These are phyloP conservation scores for Echinochloa phyllopogon DNA, from an alignment of 176 grass and related monocot species.

Conservation along the genomic window DNA sequence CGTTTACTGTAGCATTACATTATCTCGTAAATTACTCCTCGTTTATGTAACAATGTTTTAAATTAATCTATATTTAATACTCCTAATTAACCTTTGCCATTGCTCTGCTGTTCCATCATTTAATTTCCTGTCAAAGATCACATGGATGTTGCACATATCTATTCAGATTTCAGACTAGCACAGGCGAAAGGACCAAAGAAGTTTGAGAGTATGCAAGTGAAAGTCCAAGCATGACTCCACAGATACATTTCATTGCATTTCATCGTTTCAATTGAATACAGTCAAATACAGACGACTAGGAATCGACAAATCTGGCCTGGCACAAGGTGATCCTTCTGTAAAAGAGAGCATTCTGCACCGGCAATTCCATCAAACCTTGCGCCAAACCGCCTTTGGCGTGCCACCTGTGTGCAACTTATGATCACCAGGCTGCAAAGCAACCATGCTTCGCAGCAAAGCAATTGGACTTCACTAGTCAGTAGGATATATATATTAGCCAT, in stretches of 20 bases:
- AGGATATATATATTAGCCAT: conserved; percentile 52
- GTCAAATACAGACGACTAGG: conserved; percentile 45
- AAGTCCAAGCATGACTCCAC: conserved; percentile 10
- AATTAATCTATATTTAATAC: too few relatives aligned
- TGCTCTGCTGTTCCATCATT: neutral
- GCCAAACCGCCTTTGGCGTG: conserved; percentile 16
- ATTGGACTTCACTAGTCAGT: conserved; percentile 50
- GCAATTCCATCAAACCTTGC: conserved; percentile 39
- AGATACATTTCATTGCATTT: conserved; percentile 47
- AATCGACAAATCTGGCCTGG: conserved; percentile 45
- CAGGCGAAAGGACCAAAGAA: neutral
- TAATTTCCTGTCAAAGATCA: neutral
- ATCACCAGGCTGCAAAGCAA: conserved; percentile 42
- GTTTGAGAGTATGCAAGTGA: neutral
- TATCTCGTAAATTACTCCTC: too few relatives aligned
- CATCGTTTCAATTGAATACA: conserved; percentile 52
- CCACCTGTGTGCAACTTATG: conserved; percentile 47
- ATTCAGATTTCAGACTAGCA: neutral
- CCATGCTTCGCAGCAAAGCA: conserved; percentile 39
- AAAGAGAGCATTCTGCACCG: conserved; percentile 10
- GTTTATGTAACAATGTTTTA: too few relatives aligned
- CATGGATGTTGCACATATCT: neutral
- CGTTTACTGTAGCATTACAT: too few relatives aligned
- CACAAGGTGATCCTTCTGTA: conserved; percentile 26
- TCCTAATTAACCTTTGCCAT: too few relatives aligned